phyloP scores from a whole-genome alignment of 768 basidiomycete species.

The Crassisporium funariophilum region DNA sequence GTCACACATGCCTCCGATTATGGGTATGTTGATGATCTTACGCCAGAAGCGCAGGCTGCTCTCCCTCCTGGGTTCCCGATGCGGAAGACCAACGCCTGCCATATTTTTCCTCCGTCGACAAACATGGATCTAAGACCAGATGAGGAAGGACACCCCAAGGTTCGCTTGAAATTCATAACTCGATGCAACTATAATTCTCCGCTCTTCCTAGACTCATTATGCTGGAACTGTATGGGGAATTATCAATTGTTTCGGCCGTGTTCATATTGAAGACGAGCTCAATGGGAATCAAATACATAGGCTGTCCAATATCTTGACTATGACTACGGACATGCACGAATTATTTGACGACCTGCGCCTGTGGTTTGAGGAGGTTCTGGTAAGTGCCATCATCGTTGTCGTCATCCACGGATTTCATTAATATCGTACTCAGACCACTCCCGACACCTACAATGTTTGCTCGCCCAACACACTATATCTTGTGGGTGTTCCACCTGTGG shows the following conservation, averaged over 20 bases:
- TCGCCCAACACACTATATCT: not conserved
- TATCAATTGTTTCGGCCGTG: not conserved
- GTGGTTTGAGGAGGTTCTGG: conserved; percentile 9
- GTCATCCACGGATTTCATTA: not conserved
- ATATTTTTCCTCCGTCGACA: conserved; percentile 15
- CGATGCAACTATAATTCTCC: not conserved
- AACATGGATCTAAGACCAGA: conserved; percentile 2
- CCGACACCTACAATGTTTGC: conserved; percentile 12
- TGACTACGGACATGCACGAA: not conserved
- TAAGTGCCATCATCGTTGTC: conserved; percentile 1
- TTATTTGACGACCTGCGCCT: not conserved
- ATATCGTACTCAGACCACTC: not conserved
- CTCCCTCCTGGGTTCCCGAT: not conserved
- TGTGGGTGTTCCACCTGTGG: not conserved
- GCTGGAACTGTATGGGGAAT: not conserved
- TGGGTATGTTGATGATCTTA: not conserved
- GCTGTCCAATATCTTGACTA: not conserved
- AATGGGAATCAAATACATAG: not conserved
- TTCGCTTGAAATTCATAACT: not conserved
- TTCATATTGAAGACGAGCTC: not conserved
- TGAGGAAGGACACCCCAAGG: conserved; percentile 1
- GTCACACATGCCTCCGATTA: conserved; percentile 1
- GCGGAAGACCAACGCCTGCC: conserved; percentile 3
- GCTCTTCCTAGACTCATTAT: conserved; percentile 2
- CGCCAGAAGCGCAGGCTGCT: not conserved